Evolutionary conservation across 306 rosid species (phyloP), one percentile per base, ranked within the genome.

Genomic region (Cicer pinnatifidum): DNA sequence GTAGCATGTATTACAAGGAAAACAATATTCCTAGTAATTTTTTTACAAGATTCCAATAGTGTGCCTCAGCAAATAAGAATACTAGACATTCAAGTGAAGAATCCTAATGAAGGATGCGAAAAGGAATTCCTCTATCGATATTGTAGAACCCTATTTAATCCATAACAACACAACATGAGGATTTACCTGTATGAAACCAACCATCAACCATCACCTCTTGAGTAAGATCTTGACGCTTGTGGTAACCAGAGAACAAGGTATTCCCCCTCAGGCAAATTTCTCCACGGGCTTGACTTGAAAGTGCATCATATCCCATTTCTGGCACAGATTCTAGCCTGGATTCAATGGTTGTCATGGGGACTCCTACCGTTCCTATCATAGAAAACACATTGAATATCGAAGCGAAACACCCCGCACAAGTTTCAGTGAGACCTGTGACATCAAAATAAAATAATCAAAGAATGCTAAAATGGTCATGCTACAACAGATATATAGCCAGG

Each of bases 151-250:
- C 10, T 1, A 3, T 53, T 38, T 43, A 52, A 50, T 56, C 35
- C 75, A 46, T 48, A 20, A 47, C 48, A 66, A 28, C 35, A 28
- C 35, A 28, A 3, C 35, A 41, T 54, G 57, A 53, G 58, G 75
- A 13, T 43, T 71, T 91, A 94, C 98, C 97, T 82, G 97, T 94
- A 76, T 94, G 98, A 84, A 94, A 91, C 98, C 98, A 91, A n/a
- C 95, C 97, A 64, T 91, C 97, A 81, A 89, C 71, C 7, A 88
- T 57, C 50, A 94, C 96, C 38, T 91, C 87, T 67, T 86, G 80
- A 0, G 97, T 85, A 23, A 94, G 89, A 91, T 91, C 98, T 71
- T 84, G 85, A 54, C 90, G 85, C 86, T 89, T 91, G 79, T 89
- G 91, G 86, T 94, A 94, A 39, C 97, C 98, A 13, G 96, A 89